Percentiles rank a stretch among this genome's conserved stretches.
These are phyloP conservation scores for Melanopsichium pennsylvanicum DNA, from an alignment of 1,284 basidiomycete genomes.

Conservation along the genomic window DNA sequence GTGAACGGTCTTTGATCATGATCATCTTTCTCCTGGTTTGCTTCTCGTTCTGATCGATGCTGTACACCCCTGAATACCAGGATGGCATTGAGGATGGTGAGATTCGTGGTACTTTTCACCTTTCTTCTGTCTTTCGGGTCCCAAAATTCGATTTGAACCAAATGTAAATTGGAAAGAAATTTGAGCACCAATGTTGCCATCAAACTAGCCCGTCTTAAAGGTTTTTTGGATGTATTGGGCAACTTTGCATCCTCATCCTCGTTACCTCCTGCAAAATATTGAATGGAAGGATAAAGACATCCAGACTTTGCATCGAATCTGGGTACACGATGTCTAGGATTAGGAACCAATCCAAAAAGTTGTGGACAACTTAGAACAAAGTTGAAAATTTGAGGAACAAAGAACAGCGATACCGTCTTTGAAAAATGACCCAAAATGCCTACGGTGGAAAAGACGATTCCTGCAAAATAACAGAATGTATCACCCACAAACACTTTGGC, in stretches of 20 bases:
- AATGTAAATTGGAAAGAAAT: constrained; percentile 12
- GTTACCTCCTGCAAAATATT: constrained; percentile 22
- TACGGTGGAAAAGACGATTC: constrained; percentile 59
- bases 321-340: constrained; percentile 91
- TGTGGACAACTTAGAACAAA: constrained; percentile 94
- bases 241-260: neutral
- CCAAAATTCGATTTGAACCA: constrained; percentile 45
- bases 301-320: constrained; percentile 51
- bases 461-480: constrained; percentile 95
- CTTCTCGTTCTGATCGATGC: neutral
- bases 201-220: constrained; percentile 7
- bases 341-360: constrained; percentile 89
- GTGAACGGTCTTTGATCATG: constrained; percentile 6
- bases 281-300: constrained; percentile 46
- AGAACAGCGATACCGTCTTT: constrained; percentile 95
- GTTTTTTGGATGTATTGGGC: constrained; percentile 12
- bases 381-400: constrained; percentile 97
- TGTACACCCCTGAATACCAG: constrained; percentile 55
- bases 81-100: constrained; percentile 62
- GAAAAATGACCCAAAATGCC: constrained; percentile 81
- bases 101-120: constrained; percentile 55
- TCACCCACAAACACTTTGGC: constrained; percentile 94
- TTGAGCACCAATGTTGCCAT: constrained; percentile 23
- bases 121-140: neutral
- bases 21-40: neutral